Evolutionary conservation across 2,329 filamentous ascomycete genomes (phyloP).

Genomic region (Fusarium sacchari): DNA sequence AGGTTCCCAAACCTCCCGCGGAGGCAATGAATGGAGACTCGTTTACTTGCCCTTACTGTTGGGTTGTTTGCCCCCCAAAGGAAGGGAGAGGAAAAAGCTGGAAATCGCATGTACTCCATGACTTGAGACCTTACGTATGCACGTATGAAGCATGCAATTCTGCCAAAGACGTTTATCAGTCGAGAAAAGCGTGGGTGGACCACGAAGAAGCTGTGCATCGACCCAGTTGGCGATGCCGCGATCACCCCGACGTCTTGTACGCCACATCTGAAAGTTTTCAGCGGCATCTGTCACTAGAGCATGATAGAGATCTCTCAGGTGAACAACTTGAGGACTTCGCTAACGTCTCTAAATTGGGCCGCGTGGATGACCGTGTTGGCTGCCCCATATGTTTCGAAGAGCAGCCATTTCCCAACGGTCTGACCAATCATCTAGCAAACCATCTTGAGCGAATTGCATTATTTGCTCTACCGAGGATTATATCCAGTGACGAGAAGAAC

Average conservation of each 20-base stretch:
- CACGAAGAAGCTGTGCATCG: background rate
- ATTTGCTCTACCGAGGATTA: fast-evolving
- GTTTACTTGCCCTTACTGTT: background rate
- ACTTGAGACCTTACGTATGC: background rate
- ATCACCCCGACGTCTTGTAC: fast-evolving
- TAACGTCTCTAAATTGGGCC: background rate
- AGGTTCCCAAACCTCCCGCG: background rate
- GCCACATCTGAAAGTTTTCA: background rate
- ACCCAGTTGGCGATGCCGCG: background rate
- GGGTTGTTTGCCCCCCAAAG: background rate
- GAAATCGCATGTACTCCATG: background rate
- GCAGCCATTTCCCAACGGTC: background rate
- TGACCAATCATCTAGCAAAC: background rate
- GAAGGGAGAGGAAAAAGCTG: fast-evolving
- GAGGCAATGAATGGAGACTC: background rate
- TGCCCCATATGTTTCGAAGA: background rate
- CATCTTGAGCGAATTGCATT: background rate
- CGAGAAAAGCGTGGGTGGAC: background rate
- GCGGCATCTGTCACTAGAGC: fast-evolving
- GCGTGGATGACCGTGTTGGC: background rate
- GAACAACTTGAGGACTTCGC: fast-evolving
- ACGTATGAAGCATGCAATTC: fast-evolving
- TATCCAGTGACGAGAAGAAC: fast-evolving
- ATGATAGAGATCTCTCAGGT: fast-evolving
- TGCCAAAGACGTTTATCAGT: background rate